Conservation (phyloP, 2,329 filamentous ascomycete genomes). For the Colletotrichum phormii region DNA sequence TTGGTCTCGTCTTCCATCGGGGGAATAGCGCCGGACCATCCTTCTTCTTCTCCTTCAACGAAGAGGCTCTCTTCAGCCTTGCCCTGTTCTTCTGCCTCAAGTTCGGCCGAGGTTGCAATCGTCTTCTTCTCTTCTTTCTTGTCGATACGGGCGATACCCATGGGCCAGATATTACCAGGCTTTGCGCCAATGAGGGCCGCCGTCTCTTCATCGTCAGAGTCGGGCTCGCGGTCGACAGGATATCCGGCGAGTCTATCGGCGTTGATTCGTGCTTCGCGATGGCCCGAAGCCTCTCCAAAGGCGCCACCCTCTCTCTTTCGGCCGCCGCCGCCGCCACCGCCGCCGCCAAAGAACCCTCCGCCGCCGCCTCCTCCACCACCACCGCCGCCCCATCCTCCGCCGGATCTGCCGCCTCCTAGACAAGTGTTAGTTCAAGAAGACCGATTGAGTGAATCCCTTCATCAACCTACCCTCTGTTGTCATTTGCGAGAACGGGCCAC, state of each 20-base stretch:
- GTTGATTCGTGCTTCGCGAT: constrained; percentile 63
- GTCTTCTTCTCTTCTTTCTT: constrained; percentile 65
- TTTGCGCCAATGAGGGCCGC: constrained; percentile 34
- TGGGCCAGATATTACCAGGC: constrained; percentile 55
- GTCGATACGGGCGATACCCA: constrained; percentile 67
- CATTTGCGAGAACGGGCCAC: constrained; percentile 51
- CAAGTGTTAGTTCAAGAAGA: background rate
- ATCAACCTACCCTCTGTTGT: constrained; percentile 32
- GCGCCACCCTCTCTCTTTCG: constrained; percentile 50
- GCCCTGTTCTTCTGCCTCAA: constrained; percentile 64
- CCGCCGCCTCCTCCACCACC: constrained; percentile 39
- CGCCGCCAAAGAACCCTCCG: constrained; percentile 42
- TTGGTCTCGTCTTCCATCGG: constrained; percentile 48
- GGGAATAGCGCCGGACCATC: constrained; percentile 43
- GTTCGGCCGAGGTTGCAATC: constrained; percentile 67
- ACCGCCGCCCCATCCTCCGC: constrained; percentile 34
- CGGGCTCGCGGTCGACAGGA: constrained; percentile 44
- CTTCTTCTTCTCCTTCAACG: constrained; percentile 51
- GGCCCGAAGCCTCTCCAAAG: constrained; percentile 50
- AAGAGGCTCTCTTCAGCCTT: constrained; percentile 60
- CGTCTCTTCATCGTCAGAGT: constrained; percentile 41
- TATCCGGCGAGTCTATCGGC: constrained; percentile 65
- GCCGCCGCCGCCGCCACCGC: constrained; percentile 36
- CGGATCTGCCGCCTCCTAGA: constrained; percentile 36
- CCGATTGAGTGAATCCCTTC: background rate